These are phyloP conservation scores for Ramaria sp. DNA, from an alignment of 768 basidiomycete species.

Conservation along the genomic window DNA sequence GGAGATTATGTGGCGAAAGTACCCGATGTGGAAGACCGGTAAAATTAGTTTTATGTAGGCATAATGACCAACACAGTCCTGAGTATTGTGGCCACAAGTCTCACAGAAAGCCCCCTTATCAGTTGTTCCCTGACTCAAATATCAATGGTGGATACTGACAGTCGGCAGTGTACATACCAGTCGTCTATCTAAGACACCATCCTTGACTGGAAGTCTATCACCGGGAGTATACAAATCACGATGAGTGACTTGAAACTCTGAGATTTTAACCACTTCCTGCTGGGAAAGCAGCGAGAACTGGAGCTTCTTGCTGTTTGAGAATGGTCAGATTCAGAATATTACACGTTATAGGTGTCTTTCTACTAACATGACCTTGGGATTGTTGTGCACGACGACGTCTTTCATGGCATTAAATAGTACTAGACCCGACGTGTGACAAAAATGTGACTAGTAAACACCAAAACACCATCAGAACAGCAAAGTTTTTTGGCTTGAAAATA, in stretches of 20 bases:
- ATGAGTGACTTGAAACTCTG: slow-evolving; percentile 93
- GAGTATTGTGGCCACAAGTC: slow-evolving; percentile 85
- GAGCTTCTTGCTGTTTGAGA: slow-evolving; percentile 65
- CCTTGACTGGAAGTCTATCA: slow-evolving; percentile 75
- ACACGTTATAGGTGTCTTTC: background rate
- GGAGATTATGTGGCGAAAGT: slow-evolving; percentile 90
- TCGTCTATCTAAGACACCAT: slow-evolving; percentile 88
- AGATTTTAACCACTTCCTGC: slow-evolving; percentile 90
- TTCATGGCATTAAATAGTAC: slow-evolving; percentile 57
- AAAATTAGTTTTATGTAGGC: slow-evolving; percentile 96
- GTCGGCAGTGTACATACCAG: slow-evolving; percentile 41
- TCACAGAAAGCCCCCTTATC: slow-evolving; percentile 90
- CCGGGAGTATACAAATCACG: slow-evolving; percentile 81
- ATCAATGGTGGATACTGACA: background rate
- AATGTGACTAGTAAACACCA: no score
- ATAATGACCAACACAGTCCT: slow-evolving; percentile 97
- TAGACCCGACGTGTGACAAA: no score
- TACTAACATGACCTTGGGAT: slow-evolving; percentile 73
- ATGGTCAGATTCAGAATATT: background rate
- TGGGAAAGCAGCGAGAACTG: slow-evolving; percentile 92
- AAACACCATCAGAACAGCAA: no score
- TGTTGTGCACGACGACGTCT: slow-evolving; percentile 68
- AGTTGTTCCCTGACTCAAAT: slow-evolving; percentile 65
- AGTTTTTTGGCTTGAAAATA: no score
- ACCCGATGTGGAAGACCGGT: slow-evolving; percentile 97